These are phyloP conservation scores for Phaeosphaeriaceae sp. DNA, from an alignment of 2,329 filamentous ascomycete genomes.

Conservation along the genomic window DNA sequence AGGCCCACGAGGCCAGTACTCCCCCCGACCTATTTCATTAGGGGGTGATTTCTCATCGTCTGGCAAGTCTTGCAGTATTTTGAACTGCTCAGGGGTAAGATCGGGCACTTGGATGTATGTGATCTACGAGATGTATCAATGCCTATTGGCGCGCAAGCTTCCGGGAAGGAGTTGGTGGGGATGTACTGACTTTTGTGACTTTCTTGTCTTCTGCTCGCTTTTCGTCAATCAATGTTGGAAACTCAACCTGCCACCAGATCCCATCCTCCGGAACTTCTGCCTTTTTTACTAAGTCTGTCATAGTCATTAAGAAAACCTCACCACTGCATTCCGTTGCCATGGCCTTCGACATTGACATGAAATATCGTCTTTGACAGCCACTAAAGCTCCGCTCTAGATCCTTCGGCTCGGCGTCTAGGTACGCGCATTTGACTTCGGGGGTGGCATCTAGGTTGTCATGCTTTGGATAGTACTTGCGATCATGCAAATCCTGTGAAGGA, in stretches of 20 bases:
- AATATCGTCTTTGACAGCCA: conserved; percentile 13
- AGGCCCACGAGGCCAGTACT: conserved; percentile 12
- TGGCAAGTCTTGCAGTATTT: conserved; percentile 1
- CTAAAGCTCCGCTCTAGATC: background rate
- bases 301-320: conserved; percentile 12
- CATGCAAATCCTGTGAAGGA: conserved; percentile 9
- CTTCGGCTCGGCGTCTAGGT: background rate
- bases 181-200: conserved; percentile 10
- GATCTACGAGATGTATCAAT: conserved; percentile 7
- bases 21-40: background rate
- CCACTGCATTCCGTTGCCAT: conserved; percentile 10
- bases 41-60: conserved; percentile 2
- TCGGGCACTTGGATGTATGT: conserved; percentile 4
- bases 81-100: background rate
- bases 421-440: conserved; percentile 6
- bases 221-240: conserved; percentile 13
- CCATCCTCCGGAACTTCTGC: conserved; percentile 8
- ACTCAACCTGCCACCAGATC: conserved; percentile 13
- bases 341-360: conserved; percentile 14
- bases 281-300: background rate
- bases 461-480: conserved; percentile 8
- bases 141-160: background rate
- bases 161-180: background rate
- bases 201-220: conserved; percentile 7
- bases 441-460: conserved; percentile 1